Conservation (phyloP, 75 land plant species). For the Cryptomeria japonica region DNA sequence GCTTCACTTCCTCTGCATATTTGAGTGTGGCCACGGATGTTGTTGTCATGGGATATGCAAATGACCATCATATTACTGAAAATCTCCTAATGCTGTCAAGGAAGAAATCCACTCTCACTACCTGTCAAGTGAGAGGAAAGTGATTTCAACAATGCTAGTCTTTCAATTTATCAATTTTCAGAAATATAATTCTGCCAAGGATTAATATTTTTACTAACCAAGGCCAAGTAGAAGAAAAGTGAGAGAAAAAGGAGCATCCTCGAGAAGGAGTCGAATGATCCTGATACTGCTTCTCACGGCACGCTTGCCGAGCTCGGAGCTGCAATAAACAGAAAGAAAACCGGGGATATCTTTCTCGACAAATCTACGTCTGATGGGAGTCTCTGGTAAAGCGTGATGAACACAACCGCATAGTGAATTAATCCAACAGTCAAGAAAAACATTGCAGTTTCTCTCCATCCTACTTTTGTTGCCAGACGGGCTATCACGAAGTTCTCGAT, state of each 20-base stretch:
- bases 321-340: constrained; percentile 45
- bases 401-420: constrained; percentile 70
- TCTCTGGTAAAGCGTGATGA: constrained; percentile 76
- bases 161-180: too few species aligned
- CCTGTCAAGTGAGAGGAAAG: not conserved
- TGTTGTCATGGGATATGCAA: constrained; percentile 29
- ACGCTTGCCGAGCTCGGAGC: constrained; percentile 56
- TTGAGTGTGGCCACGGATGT: constrained; percentile 18
- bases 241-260: constrained; percentile 63
- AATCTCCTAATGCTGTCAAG: constrained; percentile 32
- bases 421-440: constrained; percentile 76
- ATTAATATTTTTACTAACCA: not conserved
- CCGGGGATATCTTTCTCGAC: constrained; percentile 79
- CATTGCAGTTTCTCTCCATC: constrained; percentile 64
- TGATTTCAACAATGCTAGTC: not conserved
- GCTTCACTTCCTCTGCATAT: not conserved
- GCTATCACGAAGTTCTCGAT: constrained; percentile 81
- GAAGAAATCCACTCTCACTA: too few species aligned
- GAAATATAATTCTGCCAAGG: too few species aligned
- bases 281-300: constrained; percentile 69
- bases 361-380: constrained; percentile 61
- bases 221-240: too few species aligned
- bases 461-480: constrained; percentile 53
- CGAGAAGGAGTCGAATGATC: constrained; percentile 53
- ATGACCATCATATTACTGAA: constrained; percentile 4